These are phyloP conservation scores for Trichoderma brevicompactum DNA, from an alignment of 2,329 filamentous ascomycete species.

Conservation along the genomic window DNA sequence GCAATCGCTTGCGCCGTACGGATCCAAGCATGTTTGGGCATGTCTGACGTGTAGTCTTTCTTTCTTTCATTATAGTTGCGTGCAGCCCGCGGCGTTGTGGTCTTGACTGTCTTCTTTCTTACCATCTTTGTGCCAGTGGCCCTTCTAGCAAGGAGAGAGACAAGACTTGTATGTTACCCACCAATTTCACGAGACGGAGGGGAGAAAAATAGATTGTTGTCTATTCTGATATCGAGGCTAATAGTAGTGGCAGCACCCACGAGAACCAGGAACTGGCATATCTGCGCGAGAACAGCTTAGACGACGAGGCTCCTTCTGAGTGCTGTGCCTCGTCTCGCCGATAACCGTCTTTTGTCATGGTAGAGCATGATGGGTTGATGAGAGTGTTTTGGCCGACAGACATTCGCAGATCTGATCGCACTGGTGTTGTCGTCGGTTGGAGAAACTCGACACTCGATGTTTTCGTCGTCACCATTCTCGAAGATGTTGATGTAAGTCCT, in stretches of 20 bases:
- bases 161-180: conserved; percentile 68
- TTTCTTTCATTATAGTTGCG: conserved; percentile 63
- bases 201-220: not conserved
- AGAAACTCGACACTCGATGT: conserved; percentile 89
- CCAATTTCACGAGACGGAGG: too few species aligned
- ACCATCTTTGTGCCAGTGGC: conserved; percentile 82
- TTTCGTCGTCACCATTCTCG: conserved; percentile 85
- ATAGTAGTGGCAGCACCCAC: conserved; percentile 71
- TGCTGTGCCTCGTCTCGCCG: conserved; percentile 32
- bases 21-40: conserved; percentile 1
- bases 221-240: not conserved
- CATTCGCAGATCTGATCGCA: conserved; percentile 69
- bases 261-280: conserved; percentile 76
- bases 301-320: conserved; percentile 90
- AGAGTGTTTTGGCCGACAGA: conserved; percentile 98
- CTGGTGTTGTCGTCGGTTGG: conserved; percentile 93
- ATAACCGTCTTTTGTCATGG: conserved; percentile 57
- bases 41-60: conserved; percentile 1
- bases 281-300: conserved; percentile 95
- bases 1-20: not conserved
- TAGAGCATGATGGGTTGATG: conserved; percentile 85
- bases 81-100: conserved; percentile 80
- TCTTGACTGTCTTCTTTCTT: conserved; percentile 84
- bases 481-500: conserved; percentile 80
- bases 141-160: conserved; percentile 79